Percentiles rank a stretch among this genome's conserved stretches.
Conservation (phyloP, 1,284 basidiomycete species). For the Rhodofomes roseus region DNA sequence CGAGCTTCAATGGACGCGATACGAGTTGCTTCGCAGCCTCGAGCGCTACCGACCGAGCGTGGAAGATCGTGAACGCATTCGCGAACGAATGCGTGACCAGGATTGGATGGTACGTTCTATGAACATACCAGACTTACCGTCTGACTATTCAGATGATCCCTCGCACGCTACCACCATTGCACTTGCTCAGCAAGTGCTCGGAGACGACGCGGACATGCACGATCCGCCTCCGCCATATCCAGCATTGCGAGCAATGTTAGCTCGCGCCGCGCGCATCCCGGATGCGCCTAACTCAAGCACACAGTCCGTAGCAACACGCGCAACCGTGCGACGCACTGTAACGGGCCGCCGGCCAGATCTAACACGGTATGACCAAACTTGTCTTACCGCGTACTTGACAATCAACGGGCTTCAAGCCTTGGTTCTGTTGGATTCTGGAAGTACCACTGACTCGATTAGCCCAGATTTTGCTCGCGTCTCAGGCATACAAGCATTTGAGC, state of each 20-base stretch:
- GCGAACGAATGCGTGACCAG: neutral
- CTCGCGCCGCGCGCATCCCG: neutral
- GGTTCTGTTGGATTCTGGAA: slow-evolving; percentile 21
- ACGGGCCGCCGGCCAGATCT: neutral
- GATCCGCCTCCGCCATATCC: neutral
- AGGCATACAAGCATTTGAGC: slow-evolving; percentile 6
- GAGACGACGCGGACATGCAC: neutral
- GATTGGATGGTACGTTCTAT: neutral
- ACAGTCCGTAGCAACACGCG: neutral
- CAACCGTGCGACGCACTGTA: neutral
- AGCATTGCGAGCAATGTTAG: neutral
- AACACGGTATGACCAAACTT: neutral
- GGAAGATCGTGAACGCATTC: neutral
- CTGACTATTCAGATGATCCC: neutral
- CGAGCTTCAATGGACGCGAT: neutral
- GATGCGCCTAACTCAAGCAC: neutral
- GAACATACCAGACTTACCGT: neutral
- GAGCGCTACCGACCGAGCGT: neutral
- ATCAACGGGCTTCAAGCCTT: slow-evolving; percentile 18
- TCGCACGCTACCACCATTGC: neutral
- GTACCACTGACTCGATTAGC: slow-evolving; percentile 19
- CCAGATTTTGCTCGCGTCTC: slow-evolving; percentile 18
- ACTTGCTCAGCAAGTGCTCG: neutral
- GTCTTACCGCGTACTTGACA: neutral
- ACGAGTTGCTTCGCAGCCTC: neutral